Conservation (phyloP, 257 asterid genomes). For the Solanum neorickii region DNA sequence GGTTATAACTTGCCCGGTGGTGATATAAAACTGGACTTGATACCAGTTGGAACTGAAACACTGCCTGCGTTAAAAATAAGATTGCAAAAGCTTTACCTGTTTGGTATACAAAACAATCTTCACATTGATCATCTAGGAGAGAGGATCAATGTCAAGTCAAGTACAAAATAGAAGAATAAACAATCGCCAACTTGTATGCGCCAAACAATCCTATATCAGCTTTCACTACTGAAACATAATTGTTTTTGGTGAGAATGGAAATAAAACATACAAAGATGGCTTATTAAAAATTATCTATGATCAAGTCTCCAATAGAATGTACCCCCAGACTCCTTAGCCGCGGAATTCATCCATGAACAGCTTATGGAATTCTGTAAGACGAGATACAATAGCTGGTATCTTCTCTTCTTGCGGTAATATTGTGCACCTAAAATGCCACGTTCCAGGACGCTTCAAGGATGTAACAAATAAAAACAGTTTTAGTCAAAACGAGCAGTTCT, state of each 20-base stretch:
- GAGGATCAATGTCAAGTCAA: neutral
- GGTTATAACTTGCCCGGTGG: neutral
- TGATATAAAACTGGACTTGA: neutral
- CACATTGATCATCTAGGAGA: neutral
- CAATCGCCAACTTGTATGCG: neutral
- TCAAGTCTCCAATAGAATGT: neutral
- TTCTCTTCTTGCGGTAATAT: constrained; percentile 86
- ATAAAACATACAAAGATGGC: neutral
- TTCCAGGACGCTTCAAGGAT: constrained; percentile 48
- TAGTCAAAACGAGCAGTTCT: neutral
- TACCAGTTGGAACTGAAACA: neutral
- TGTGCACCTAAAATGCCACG: constrained; percentile 95
- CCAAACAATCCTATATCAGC: neutral
- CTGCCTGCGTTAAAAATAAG: neutral
- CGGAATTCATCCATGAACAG: constrained; percentile 75
- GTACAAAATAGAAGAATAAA: neutral
- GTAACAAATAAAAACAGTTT: neutral
- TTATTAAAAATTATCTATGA: neutral
- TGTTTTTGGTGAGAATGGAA: neutral
- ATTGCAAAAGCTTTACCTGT: neutral
- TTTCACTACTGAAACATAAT: neutral
- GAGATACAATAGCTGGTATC: constrained; percentile 64
- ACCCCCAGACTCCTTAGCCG: constrained; percentile 19
- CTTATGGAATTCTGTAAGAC: constrained; percentile 71
- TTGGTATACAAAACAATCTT: neutral